Evolutionary conservation across 208 protist species (phyloP).

Genomic region (Trypanosoma avium): DNA sequence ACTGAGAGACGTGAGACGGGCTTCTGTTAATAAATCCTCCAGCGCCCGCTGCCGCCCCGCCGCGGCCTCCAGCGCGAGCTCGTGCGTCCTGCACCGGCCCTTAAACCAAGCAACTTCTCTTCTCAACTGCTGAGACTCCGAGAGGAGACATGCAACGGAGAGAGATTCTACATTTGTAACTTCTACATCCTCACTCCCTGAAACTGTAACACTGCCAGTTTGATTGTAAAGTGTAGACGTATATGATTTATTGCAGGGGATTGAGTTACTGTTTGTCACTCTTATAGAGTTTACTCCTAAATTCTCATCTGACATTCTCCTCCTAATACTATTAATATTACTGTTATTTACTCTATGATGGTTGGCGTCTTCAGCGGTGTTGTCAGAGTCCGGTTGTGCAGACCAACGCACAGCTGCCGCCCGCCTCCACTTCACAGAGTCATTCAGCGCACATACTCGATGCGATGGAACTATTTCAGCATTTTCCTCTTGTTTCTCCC

Average conservation of each 20-base stretch:
- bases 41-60: slow-evolving; percentile 1
- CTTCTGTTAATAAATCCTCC: slow-evolving; percentile 9
- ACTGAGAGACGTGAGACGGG: neutral
- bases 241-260: too few species aligned
- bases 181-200: too few species aligned
- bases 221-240: too few species aligned
- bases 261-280: too few species aligned
- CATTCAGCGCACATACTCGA: too few species aligned
- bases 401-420: slow-evolving; percentile 7
- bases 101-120: slow-evolving; percentile 35
- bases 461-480: too few species aligned
- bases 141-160: slow-evolving; percentile 26
- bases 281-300: too few species aligned
- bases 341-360: neutral
- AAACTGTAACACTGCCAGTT: too few species aligned
- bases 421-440: neutral
- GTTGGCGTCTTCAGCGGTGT: neutral
- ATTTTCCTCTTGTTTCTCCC: too few species aligned
- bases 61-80: slow-evolving; percentile 4
- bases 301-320: too few species aligned
- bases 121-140: slow-evolving; percentile 34
- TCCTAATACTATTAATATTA: neutral
- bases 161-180: slow-evolving; percentile 2
- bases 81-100: slow-evolving; percentile 16
- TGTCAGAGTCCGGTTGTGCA: slow-evolving; percentile 9